Evolutionary conservation across 495 filamentous ascomycete species (phyloP).

Genomic region (Xylaria sp.): DNA sequence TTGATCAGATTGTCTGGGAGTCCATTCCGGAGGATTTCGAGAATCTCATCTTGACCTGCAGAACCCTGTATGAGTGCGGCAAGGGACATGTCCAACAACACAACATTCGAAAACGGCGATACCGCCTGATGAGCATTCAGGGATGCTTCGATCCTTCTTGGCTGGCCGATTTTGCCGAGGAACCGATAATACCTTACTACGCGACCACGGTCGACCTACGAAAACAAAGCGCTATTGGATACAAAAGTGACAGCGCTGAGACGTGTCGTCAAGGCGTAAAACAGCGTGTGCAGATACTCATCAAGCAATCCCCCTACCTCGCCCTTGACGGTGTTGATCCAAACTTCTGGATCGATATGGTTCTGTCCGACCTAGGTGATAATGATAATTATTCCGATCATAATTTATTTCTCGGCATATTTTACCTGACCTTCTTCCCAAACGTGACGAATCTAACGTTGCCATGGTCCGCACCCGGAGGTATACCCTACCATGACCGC

Average conservation of each 20-base stretch:
- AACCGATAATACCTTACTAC: not conserved
- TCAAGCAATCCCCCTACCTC: not conserved
- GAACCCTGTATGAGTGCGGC: not conserved
- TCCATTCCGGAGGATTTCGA: not conserved
- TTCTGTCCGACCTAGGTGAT: not conserved
- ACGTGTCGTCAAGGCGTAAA: too few species aligned
- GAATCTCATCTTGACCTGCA: not conserved
- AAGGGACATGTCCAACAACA: not conserved
- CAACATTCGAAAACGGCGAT: not conserved
- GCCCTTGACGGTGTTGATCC: not conserved
- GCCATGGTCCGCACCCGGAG: not conserved
- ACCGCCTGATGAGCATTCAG: not conserved
- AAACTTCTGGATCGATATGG: not conserved
- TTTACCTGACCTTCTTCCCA: slow-evolving; percentile 2
- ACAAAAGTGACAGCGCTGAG: not conserved
- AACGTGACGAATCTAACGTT: not conserved
- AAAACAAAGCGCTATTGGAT: not conserved
- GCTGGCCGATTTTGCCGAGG: not conserved
- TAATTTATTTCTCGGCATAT: not conserved
- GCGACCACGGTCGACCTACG: not conserved
- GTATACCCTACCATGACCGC: not conserved
- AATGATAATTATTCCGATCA: not conserved
- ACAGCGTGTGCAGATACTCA: not conserved
- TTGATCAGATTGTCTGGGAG: not conserved
- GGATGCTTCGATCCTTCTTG: not conserved